Base-by-base conservation (phyloP, 345 rosid species). In the Eucalyptus caleyi region DNA sequence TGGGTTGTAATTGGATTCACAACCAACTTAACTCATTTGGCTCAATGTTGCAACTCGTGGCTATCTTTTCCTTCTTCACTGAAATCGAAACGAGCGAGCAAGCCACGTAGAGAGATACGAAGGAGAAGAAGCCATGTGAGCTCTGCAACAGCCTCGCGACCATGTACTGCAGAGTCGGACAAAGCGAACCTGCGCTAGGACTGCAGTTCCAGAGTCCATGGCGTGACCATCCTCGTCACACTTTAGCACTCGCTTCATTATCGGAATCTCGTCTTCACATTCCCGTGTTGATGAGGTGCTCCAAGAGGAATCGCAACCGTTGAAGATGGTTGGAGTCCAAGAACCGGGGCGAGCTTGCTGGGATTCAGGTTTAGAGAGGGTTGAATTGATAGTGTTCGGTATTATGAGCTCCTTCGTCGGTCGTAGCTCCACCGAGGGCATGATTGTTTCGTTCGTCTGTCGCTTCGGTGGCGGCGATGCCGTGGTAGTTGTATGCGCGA, bases 201-300 rank as follows among this genome's bases (percentile, higher is more conserved):
- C 77, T 94, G 96, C 82, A 96, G 93, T 88, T 49, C 87, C 45
- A 91, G 86, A 87, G 94, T 94, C 80, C 96, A 94, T 12, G 93
- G 93, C 9, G 95, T 95, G 32, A 94, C 94, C 90, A 94, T 94
- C 87, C 93, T 94, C 26, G 95, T 94, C 6, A 93, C 96, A n/a
- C n/a, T n/a, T n/a, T n/a, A n/a, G n/a, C n/a, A n/a, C n/a, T n/a
- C n/a, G n/a, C 77, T 47, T 21, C 27, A 9, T 56, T 56, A 4
- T 23, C 11, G 13, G n/a, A n/a, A n/a, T n/a, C n/a, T 67, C 15
- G 2, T 50, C 50, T 50, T 50, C 16, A 50, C 4, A 2, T 50
- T 50, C 50, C 50, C 50, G 5, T 49, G 50, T 49, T 13, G 50
- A 49, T 49, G 16, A 6, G 16, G 16, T 50, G 51, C 51, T 15